Evolutionary conservation across 2,329 filamentous ascomycete genomes (phyloP), one percentile per base, ranked within the genome.

Genomic region (Zymoseptoria tritici): DNA sequence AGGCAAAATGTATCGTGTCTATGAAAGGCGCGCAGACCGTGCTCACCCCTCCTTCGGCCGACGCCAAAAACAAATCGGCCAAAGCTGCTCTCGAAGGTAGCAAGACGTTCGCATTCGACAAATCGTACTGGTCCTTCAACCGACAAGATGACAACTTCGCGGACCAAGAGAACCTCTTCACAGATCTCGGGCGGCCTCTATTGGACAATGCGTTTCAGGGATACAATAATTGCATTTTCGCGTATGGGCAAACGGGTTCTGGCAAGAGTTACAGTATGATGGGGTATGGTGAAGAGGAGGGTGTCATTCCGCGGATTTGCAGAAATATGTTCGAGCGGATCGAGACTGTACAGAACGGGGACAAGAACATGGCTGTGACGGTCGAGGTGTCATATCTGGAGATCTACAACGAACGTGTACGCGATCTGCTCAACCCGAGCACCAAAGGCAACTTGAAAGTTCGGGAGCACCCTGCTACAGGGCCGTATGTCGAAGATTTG

Each of bases 261-360:
- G 94, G 94, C 76, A 99, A 99, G 78, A 97, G 91, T 16, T 99
- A 99, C 76, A 97, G 92, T 31, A 99, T 99, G 93, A 99, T 99
- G 94, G 94, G 94, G 54, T 99, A 97, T 77, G 94, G 94, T 57
- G 88, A 93, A 70, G 93, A 99, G 72, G 84, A 91, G 60, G 94
- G 94, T 74, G 94, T 99, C 64, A 97, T 97, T 63, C 94, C 95
- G 52, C 89, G 86, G 70, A 99, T 99, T 78, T 99, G 94, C 75
- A 90, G 94, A 78, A 88, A 96, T 70, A 97, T 99, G 91, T 99
- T 99, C 74, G 85, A 88, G 71, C 83, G 93, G 64, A 99, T 99
- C 71, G 79, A 79, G 24, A 77, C 78, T 54, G 80, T 93, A 69
- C 80, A 83, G 63, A 83, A 88, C 67, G 73, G 81, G 67, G 91